Evolutionary conservation across 2,329 filamentous ascomycete species (phyloP).

Genomic region (Tolypocladium guangdongense): DNA sequence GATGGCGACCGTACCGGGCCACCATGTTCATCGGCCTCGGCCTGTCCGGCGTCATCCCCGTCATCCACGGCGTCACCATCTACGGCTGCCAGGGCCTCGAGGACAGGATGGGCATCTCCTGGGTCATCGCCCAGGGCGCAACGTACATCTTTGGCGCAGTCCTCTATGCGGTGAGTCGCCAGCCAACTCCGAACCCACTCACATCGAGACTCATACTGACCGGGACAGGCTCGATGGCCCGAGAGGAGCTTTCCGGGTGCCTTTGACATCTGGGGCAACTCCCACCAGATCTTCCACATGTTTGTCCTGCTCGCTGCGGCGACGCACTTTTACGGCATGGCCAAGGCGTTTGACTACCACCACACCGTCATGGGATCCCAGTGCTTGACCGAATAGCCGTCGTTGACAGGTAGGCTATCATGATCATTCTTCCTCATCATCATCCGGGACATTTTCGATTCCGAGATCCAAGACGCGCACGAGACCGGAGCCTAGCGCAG

Average conservation of each 20-base stretch:
- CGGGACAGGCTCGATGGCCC: conserved; percentile 58
- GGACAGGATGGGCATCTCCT: conserved; percentile 66
- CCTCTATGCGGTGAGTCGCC: conserved; percentile 63
- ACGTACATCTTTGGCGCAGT: conserved; percentile 80
- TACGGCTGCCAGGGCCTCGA: conserved; percentile 59
- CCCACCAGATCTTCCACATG: conserved; percentile 93
- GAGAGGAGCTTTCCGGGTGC: conserved; percentile 66
- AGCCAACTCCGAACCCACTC: background rate
- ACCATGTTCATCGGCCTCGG: conserved; percentile 86
- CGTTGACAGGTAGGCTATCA: conserved; percentile 1
- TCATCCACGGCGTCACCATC: conserved; percentile 61
- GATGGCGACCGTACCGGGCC: conserved; percentile 75
- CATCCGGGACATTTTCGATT: conserved; percentile 21
- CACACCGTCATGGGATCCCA: conserved; percentile 49
- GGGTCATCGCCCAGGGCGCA: conserved; percentile 68
- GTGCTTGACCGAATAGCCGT: conserved; percentile 24
- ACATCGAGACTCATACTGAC: background rate
- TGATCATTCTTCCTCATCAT: conserved; percentile 1
- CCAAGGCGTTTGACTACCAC: conserved; percentile 77
- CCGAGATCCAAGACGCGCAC: conserved; percentile 57
- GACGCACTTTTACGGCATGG: conserved; percentile 69
- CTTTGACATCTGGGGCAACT: conserved; percentile 88
- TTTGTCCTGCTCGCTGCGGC: conserved; percentile 74
- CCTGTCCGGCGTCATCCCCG: conserved; percentile 69
- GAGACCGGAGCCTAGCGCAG: conserved; percentile 55